Evolutionary conservation across 495 filamentous ascomycete species (phyloP), one percentile per base, ranked within the genome.

Genomic region (Xylaria castorea): DNA sequence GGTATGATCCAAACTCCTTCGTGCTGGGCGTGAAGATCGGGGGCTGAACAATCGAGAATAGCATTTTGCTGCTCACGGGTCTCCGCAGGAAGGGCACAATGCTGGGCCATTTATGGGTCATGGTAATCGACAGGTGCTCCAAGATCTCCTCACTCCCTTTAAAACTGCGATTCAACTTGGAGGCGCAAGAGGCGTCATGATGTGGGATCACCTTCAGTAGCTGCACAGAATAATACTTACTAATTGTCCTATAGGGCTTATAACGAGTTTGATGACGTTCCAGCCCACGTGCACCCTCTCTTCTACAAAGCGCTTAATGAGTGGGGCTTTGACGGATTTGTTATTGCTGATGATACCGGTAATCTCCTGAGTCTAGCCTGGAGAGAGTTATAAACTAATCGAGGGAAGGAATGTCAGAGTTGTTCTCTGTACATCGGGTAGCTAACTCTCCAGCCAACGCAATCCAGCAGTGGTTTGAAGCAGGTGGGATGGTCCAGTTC

Each of bases 51-150:
- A 14, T 16, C 14, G 14, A 22, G 38, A 50, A 69, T 66, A 83
- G 80, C 81, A 84, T 79, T 84, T 82, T 68, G 80, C 78, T 0
- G 83, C 82, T n/a, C 81, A 84, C 65, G 81, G 77, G 46, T 75
- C 77, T 25, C 79, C 77, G 1, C 81, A 82, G 46, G 79, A 74
- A 16, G 82, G 82, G 0, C 78, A 79, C 50, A 84, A 84, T 58
- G 78, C 79, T 6, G 81, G 81, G 44, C 82, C 82, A 12, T 83
- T 80, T 48, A 79, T 81, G 71, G 76, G 80, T 0, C 80, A 78
- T 36, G 82, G 82, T 0, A 80, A 75, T 48, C 77, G 82, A 12
- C 81, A 84, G 66, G 78, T 83, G 18, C 67, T 82, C 55, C 76
- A 83, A 60, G 78, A 83, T 30, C 75, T 83, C 55, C 70, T 82